Percentiles rank a stretch among this genome's conserved stretches.
These are phyloP conservation scores for Clavaria fumosa DNA, from an alignment of 768 basidiomycete species.

Conservation along the genomic window DNA sequence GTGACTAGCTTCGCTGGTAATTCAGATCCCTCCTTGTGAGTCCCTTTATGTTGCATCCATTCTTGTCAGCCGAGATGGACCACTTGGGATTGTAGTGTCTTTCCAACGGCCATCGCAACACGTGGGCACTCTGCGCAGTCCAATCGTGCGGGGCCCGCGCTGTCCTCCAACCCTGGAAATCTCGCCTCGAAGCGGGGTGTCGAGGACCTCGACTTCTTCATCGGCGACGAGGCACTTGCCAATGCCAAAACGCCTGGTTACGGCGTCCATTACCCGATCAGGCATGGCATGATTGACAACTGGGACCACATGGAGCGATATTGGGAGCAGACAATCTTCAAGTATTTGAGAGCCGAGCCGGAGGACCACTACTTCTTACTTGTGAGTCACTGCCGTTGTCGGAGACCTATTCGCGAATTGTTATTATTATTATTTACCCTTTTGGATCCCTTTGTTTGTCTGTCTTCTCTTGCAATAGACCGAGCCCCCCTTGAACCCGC, in stretches of 20 bases:
- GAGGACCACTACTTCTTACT: constrained; percentile 98
- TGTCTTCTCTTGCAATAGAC: constrained; percentile 38
- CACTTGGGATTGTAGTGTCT: constrained; percentile 42
- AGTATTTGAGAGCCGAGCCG: constrained; percentile 94
- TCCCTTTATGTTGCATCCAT: constrained; percentile 9
- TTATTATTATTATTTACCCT: too few species aligned
- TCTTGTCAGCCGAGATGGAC: too few species aligned
- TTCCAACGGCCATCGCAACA: constrained; percentile 94
- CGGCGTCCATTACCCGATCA: constrained; percentile 89
- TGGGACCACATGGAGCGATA: constrained; percentile 99
- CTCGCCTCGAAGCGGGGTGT: constrained; percentile 94
- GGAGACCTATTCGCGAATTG: too few species aligned
- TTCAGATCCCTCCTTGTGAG: constrained; percentile 95
- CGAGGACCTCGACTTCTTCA: constrained; percentile 99
- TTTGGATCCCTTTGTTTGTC: constrained; percentile 1
- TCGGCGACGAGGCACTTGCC: constrained; percentile 94
- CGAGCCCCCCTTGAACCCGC: constrained; percentile 96
- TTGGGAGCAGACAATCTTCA: constrained; percentile 99
- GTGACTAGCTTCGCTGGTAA: constrained; percentile 82
- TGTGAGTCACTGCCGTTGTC: constrained; percentile 38
- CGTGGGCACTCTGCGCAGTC: constrained; percentile 48
- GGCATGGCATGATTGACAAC: constrained; percentile 95
- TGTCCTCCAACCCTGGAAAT: constrained; percentile 77
- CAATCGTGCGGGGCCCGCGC: constrained; percentile 50
- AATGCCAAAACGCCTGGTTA: constrained; percentile 93